These are phyloP conservation scores for Grammothele lineata DNA, from an alignment of 768 basidiomycete genomes.

Conservation along the genomic window DNA sequence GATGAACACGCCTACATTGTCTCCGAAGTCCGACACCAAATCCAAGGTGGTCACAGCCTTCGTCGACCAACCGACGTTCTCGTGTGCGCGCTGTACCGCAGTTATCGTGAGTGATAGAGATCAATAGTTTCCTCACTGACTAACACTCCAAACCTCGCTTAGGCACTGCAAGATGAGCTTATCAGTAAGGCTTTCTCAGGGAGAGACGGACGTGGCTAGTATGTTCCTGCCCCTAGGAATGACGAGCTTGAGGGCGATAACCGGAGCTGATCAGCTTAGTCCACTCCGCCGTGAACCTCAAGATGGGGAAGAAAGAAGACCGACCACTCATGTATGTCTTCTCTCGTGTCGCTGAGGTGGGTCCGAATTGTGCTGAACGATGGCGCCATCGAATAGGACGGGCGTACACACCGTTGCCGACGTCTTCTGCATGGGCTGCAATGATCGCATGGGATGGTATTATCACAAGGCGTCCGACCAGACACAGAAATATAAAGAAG, in stretches of 20 bases:
- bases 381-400: conserved; percentile 42
- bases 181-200: conserved; percentile 86
- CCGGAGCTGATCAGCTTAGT: conserved; percentile 48
- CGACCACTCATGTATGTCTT: conserved; percentile 58
- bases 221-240: conserved; percentile 28
- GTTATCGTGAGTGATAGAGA: conserved; percentile 49
- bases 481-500: conserved; percentile 85
- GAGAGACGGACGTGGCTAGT: conserved; percentile 79
- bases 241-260: background rate
- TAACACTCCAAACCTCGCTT: background rate
- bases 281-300: conserved; percentile 74
- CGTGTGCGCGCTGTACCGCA: conserved; percentile 65
- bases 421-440: conserved; percentile 74
- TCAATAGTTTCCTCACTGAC: conserved; percentile 1
- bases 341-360: background rate
- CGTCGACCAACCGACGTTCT: conserved; percentile 62
- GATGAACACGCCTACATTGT: background rate
- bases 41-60: conserved; percentile 59
- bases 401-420: conserved; percentile 82
- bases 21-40: conserved; percentile 40
- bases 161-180: conserved; percentile 81
- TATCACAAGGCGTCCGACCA: conserved; percentile 76
- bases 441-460: conserved; percentile 77
- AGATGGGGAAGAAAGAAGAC: conserved; percentile 69
- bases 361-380: background rate